Base-by-base conservation (phyloP, 768 basidiomycete species). In the Pluteus cervinus region DNA sequence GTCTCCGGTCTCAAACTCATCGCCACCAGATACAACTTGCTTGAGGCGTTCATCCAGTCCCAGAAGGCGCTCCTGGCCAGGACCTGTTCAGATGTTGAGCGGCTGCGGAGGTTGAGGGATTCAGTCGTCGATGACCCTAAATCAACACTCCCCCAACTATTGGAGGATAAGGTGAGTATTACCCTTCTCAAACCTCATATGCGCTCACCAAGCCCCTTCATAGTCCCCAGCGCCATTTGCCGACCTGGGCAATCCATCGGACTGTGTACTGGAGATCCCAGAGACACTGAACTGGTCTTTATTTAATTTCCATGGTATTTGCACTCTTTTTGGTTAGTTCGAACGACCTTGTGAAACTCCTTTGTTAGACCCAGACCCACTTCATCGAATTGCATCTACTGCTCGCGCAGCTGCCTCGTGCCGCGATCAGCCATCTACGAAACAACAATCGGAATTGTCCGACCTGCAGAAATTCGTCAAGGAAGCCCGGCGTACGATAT, bases 61-160 rank as follows among this genome's bases (percentile, higher is more conserved):
- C 85, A 87, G 58, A 73, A 60, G 54, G 53, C 63, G 14, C 47
- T 84, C 23, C 72, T 87, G 26, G 65, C 68, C 33, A 71, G 71
- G 22, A 80, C 81, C 20, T 71, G 75, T 44, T 58, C 68, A 46
- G 83, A 86, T 60, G 73, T 87, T 52, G 70, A 69, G 35, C 60
- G 66, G 15, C 65, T 88, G 15, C 64, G 65, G 32, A 52, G 52
- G 26, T 61, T 81, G 22, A 70, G 62, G 42, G 56, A 47, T 11
- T 55, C 70, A 28, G 61, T 66, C 2, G 42, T 62, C 14, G 47
- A 46, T 4, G 53, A 61, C 20, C 60, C 71, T 21, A 54, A 59
- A 29, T 37, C 47, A 14, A 61, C 69, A 22, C 31, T 57, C 17
- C 48, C 55, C 24, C 34, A 12, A 17, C 7, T 14, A 29, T 14